A percentile compares a stretch with the other conserved stretches of the same genome.
Conservation (phyloP, 371 early-diverging fungal species). For the Racocetra persica region DNA sequence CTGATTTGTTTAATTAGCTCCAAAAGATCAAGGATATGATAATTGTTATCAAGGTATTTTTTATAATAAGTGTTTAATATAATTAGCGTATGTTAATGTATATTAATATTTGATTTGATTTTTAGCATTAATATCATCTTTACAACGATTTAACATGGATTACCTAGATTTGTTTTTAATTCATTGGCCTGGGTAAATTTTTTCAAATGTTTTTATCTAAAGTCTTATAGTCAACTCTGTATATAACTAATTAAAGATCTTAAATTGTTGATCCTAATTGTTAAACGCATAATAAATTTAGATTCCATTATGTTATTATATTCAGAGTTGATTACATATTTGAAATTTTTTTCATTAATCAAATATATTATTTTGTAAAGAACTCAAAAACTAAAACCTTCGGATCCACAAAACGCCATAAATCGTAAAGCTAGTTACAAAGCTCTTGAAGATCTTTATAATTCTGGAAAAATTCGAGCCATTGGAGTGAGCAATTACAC, state of each 20-base stretch:
- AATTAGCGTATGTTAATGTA: background rate
- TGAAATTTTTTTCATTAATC: background rate
- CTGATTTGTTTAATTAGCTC: slow-evolving; percentile 57
- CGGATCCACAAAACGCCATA: slow-evolving; percentile 52
- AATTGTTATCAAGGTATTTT: slow-evolving; percentile 62
- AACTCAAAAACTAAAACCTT: slow-evolving; percentile 55
- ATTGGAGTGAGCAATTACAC: slow-evolving; percentile 92
- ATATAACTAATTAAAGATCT: too few species aligned
- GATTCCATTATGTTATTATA: background rate
- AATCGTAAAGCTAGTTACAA: slow-evolving; percentile 71
- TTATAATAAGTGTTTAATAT: too few species aligned
- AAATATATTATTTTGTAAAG: slow-evolving; percentile 38
- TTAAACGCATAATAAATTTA: too few species aligned
- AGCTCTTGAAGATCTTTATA: slow-evolving; percentile 72
- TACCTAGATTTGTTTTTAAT: slow-evolving; percentile 89
- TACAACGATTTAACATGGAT: slow-evolving; percentile 67
- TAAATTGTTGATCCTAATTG: too few species aligned
- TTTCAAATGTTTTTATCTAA: background rate
- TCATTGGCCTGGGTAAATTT: slow-evolving; percentile 85
- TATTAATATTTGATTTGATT: background rate
- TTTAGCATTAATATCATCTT: slow-evolving; percentile 53
- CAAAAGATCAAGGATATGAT: slow-evolving; percentile 83
- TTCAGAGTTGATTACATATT: background rate
- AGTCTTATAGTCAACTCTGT: background rate
- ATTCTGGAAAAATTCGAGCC: slow-evolving; percentile 59